A percentile compares a stretch with the other conserved stretches of the same genome.
Conservation (phyloP, 2,329 filamentous ascomycete genomes). For the Tolypocladium tundrense region DNA sequence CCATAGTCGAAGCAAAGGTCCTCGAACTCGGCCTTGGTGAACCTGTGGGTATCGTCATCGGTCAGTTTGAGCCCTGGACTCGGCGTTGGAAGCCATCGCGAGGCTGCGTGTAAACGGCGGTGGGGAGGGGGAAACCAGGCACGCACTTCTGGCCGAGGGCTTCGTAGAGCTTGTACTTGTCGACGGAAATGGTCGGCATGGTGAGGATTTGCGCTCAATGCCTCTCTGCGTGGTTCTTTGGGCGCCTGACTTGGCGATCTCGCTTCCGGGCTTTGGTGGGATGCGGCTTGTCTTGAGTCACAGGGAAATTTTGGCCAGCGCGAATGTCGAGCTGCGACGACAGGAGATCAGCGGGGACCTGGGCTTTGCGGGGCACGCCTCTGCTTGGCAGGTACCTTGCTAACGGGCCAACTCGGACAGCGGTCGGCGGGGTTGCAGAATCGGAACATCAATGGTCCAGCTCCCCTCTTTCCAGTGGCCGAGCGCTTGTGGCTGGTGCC, state of each 20-base stretch:
- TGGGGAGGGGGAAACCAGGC: slow-evolving; percentile 6
- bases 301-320: slow-evolving; percentile 25
- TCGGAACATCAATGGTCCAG: slow-evolving; percentile 22
- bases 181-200: slow-evolving; percentile 95
- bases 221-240: slow-evolving; percentile 3
- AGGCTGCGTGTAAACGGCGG: slow-evolving; percentile 8
- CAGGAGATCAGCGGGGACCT: neutral
- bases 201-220: slow-evolving; percentile 18
- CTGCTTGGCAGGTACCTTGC: neutral
- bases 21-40: slow-evolving; percentile 91
- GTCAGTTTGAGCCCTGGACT: slow-evolving; percentile 9
- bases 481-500: neutral
- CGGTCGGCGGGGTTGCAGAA: slow-evolving; percentile 3
- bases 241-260: neutral
- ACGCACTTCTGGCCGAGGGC: slow-evolving; percentile 75
- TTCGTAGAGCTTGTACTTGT: slow-evolving; percentile 93
- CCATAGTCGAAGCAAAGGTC: slow-evolving; percentile 97
- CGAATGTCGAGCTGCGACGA: neutral
- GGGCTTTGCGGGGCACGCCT: slow-evolving; percentile 13
- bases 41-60: slow-evolving; percentile 35
- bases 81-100: slow-evolving; percentile 7
- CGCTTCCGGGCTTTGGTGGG: slow-evolving; percentile 3
- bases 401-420: neutral
- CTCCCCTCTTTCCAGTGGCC: neutral
- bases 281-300: slow-evolving; percentile 22